A percentile compares a stretch with the other conserved stretches of the same genome.
These are phyloP conservation scores for Penicillium subrubescens DNA, from an alignment of 495 filamentous ascomycete species.

Conservation along the genomic window DNA sequence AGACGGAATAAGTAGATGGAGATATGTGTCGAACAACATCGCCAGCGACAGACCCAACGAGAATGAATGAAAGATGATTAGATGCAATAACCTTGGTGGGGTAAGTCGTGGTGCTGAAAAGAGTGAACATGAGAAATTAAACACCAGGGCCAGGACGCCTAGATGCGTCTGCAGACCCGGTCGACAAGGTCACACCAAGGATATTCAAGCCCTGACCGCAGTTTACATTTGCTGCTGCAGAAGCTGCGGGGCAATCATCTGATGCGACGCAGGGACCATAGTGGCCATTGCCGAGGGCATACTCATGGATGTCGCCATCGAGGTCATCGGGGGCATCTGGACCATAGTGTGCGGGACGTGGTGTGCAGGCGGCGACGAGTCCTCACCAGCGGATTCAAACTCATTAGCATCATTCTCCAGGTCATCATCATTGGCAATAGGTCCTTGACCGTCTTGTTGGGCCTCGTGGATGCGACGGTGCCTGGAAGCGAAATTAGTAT, in stretches of 20 bases:
- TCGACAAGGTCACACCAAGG: slow-evolving; percentile 8
- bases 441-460: slow-evolving; percentile 63
- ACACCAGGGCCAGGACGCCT: slow-evolving; percentile 8
- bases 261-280: slow-evolving; percentile 35
- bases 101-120: slow-evolving; percentile 1
- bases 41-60: not conserved
- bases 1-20: not conserved
- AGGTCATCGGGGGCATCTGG: slow-evolving; percentile 40
- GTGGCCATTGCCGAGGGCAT: slow-evolving; percentile 40
- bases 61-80: not conserved
- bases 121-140: slow-evolving; percentile 11
- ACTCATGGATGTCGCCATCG: slow-evolving; percentile 43
- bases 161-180: slow-evolving; percentile 1
- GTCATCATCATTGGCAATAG: slow-evolving; percentile 70
- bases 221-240: slow-evolving; percentile 50
- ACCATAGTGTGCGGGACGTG: slow-evolving; percentile 33
- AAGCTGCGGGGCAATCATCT: slow-evolving; percentile 51
- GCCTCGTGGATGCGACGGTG: slow-evolving; percentile 96
- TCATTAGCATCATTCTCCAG: slow-evolving; percentile 74
- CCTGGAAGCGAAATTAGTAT: slow-evolving; percentile 45
- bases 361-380: slow-evolving; percentile 56
- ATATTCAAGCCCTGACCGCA: not conserved
- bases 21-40: not conserved
- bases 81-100: not conserved
- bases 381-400: slow-evolving; percentile 73